Percentiles rank a stretch among this genome's conserved stretches.
These are phyloP conservation scores for Fusarium veterinarium DNA, from an alignment of 2,329 filamentous ascomycete species.

Conservation along the genomic window DNA sequence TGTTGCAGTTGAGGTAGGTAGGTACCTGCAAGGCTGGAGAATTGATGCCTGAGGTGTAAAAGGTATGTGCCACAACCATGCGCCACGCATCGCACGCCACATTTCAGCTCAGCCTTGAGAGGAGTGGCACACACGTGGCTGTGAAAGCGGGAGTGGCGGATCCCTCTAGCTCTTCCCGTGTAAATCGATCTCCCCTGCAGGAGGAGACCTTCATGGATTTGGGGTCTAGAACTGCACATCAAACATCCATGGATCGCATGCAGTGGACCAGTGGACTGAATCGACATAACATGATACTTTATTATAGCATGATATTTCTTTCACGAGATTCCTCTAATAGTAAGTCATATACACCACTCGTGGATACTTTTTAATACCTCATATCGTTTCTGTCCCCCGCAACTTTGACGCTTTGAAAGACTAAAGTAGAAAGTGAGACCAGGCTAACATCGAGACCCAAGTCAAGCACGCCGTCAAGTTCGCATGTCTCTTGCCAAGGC, in stretches of 20 bases:
- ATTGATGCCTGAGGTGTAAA: slow-evolving; percentile 48
- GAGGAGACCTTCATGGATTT: slow-evolving; percentile 17
- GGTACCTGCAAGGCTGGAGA: slow-evolving; percentile 43
- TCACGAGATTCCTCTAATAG: neutral
- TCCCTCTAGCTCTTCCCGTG: slow-evolving; percentile 3
- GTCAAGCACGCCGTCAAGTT: slow-evolving; percentile 25
- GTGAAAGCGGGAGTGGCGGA: slow-evolving; percentile 41
- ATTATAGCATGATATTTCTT: neutral
- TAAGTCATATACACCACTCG: neutral
- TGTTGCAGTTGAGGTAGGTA: slow-evolving; percentile 44
- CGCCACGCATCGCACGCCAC: slow-evolving; percentile 5
- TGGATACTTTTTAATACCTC: neutral
- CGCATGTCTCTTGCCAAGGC: slow-evolving; percentile 30
- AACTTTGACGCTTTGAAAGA: neutral
- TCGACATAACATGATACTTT: neutral
- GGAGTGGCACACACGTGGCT: slow-evolving; percentile 32
- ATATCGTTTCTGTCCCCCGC: neutral
- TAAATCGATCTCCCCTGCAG: slow-evolving; percentile 36
- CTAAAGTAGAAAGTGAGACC: neutral
- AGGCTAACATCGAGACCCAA: slow-evolving; percentile 18
- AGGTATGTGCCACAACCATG: neutral
- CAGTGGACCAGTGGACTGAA: neutral
- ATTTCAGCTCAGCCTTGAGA: slow-evolving; percentile 3
- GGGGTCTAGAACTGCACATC: slow-evolving; percentile 38
- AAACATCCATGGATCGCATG: neutral